A percentile compares a stretch with the other conserved stretches of the same genome.
Evolutionary conservation across 2,329 filamentous ascomycete species (phyloP).

Genomic region (Camillea tinctor): DNA sequence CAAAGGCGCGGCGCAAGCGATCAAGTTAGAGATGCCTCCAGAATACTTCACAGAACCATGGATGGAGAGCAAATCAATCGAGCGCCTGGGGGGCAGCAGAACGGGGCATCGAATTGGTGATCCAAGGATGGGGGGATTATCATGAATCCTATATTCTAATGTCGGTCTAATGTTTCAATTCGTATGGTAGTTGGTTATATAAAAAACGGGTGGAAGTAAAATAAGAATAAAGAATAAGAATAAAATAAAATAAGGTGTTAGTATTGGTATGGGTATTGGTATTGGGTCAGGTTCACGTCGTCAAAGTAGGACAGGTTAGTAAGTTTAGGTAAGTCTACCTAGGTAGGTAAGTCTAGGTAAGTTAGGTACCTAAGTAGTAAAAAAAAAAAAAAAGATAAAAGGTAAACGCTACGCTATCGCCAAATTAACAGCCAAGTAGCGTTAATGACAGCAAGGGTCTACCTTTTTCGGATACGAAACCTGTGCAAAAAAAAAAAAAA

Average conservation of each 20-base stretch:
- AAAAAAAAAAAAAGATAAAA: too few relatives aligned
- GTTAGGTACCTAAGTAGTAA: too few relatives aligned
- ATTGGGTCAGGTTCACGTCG: slow-evolving; percentile 10
- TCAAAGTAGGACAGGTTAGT: not conserved
- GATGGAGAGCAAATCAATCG: slow-evolving; percentile 3
- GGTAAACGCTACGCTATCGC: too few relatives aligned
- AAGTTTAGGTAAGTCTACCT: not conserved
- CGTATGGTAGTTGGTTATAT: too few relatives aligned
- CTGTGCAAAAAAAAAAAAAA: not conserved
- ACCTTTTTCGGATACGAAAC: not conserved
- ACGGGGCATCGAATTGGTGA: slow-evolving; percentile 6
- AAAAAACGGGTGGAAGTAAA: too few relatives aligned
- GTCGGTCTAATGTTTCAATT: too few relatives aligned
- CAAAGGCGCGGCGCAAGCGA: slow-evolving; percentile 17
- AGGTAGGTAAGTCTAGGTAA: too few relatives aligned
- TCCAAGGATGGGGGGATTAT: slow-evolving; percentile 1
- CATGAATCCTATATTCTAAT: too few relatives aligned
- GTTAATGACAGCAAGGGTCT: not conserved
- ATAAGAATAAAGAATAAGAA: not conserved
- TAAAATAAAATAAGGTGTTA: too few relatives aligned
- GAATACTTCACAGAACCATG: slow-evolving; percentile 16
- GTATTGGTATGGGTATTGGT: too few relatives aligned
- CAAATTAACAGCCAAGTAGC: not conserved
- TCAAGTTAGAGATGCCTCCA: slow-evolving; percentile 8
- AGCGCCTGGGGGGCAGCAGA: not conserved